Conservation (phyloP, 495 filamentous ascomycete species). For the Lasiosphaeria hispida region DNA sequence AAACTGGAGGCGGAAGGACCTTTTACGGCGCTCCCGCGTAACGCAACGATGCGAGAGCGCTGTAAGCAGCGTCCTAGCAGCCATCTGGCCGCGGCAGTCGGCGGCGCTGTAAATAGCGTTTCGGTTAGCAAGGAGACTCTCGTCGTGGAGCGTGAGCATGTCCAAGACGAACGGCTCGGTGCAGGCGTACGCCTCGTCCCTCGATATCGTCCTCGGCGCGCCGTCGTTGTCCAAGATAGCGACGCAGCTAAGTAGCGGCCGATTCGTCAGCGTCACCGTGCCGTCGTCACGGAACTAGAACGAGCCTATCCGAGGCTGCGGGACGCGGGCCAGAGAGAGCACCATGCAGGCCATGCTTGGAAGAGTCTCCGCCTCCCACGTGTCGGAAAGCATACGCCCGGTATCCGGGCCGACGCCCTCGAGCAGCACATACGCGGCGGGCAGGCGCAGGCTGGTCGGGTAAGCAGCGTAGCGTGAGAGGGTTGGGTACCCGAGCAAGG, state of each 20-base stretch:
- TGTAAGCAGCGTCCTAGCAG: constrained; percentile 28
- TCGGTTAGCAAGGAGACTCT: constrained; percentile 27
- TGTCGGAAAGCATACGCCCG: constrained; percentile 37
- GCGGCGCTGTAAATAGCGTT: constrained; percentile 27
- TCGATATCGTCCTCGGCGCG: constrained; percentile 30
- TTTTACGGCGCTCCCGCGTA: constrained; percentile 13
- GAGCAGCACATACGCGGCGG: constrained; percentile 26
- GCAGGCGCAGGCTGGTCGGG: constrained; percentile 4
- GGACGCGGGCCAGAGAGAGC: constrained; percentile 30
- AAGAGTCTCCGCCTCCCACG: constrained; percentile 33
- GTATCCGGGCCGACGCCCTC: constrained; percentile 20
- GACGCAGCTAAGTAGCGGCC: constrained; percentile 29
- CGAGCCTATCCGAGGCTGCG: constrained; percentile 37
- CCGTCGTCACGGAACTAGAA: constrained; percentile 28
- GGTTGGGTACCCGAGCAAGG: constrained; percentile 14
- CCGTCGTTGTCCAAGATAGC: constrained; percentile 35
- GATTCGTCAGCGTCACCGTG: constrained; percentile 30
- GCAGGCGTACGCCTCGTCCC: constrained; percentile 26
- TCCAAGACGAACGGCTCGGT: constrained; percentile 29
- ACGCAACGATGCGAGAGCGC: constrained; percentile 27
- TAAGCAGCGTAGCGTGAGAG: constrained; percentile 17
- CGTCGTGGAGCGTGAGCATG: constrained; percentile 32
- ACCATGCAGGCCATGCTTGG: constrained; percentile 29
- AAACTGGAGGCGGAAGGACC: constrained; percentile 24
- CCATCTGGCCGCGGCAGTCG: constrained; percentile 30